These are phyloP conservation scores for Ustilago hordei DNA, from an alignment of 1,284 basidiomycete species.

Conservation along the genomic window DNA sequence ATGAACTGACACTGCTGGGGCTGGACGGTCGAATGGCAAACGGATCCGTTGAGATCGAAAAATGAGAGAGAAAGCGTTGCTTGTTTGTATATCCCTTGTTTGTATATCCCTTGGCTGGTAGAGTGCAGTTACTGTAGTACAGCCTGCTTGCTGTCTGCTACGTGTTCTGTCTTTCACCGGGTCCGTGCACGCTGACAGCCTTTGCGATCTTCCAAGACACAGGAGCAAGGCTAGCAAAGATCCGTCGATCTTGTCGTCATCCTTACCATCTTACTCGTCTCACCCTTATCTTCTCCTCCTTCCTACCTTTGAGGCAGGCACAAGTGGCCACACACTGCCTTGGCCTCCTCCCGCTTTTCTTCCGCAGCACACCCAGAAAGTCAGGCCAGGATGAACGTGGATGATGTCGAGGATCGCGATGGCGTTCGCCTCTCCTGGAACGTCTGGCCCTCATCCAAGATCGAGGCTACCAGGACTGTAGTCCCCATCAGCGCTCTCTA, in stretches of 20 bases:
- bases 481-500: constrained; percentile 98
- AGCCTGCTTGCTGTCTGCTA: constrained; percentile 8
- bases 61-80: constrained; percentile 1
- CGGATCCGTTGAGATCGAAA: neutral
- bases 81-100: constrained; percentile 3
- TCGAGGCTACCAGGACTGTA: constrained; percentile 97
- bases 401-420: constrained; percentile 70
- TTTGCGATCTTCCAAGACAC: constrained; percentile 32
- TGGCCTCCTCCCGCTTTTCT: neutral
- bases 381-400: constrained; percentile 57
- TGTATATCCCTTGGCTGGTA: constrained; percentile 11
- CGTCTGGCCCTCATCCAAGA: constrained; percentile 95
- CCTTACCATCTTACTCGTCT: constrained; percentile 6
- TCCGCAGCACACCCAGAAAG: neutral
- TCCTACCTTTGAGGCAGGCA: constrained; percentile 12
- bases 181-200: constrained; percentile 22
- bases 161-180: constrained; percentile 27
- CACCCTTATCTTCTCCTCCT: neutral
- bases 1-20: neutral
- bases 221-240: constrained; percentile 17
- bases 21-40: neutral
- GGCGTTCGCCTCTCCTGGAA: constrained; percentile 83
- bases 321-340: neutral
- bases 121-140: neutral
- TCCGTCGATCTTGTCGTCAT: constrained; percentile 3